Base-by-base conservation (phyloP, 148 eudicot species). In the Pouteria glomerata region DNA sequence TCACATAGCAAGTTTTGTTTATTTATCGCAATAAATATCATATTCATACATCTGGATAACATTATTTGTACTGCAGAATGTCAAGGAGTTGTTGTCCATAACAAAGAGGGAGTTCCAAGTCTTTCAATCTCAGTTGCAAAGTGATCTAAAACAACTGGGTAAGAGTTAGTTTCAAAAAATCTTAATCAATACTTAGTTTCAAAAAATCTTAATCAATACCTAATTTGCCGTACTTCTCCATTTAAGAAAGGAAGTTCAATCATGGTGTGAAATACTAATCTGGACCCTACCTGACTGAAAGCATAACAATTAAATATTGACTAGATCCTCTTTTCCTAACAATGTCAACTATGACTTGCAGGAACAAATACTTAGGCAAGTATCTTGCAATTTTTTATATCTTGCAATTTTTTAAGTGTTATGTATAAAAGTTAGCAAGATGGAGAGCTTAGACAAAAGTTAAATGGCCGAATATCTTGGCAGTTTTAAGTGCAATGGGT, bases 141-240 rank as follows among this genome's bases (percentile, higher is more conserved):
- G 73, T 57, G 96, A 95, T 76, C 68, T 95, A 60, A 85, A 84
- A 58, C 82, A 80, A 52, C 56, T 95, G 67, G 99, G 99, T 93
- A 66, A 62, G n/a, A n/a, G 85, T 55, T 26, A 42, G 37, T 50
- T 39, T 21, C n/a, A n/a, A n/a, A n/a, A n/a, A n/a, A n/a, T n/a
- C n/a, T n/a, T n/a, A n/a, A n/a, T n/a, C n/a, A n/a, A n/a, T n/a
- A n/a, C n/a, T n/a, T n/a, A n/a, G n/a, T n/a, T n/a, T n/a, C n/a
- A n/a, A n/a, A n/a, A n/a, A n/a, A n/a, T n/a, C n/a, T n/a, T n/a
- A n/a, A n/a, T n/a, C n/a, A n/a, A n/a, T n/a, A n/a, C n/a, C n/a
- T n/a, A n/a, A n/a, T n/a, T n/a, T n/a, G n/a, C 30, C 30, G 5
- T 23, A 48, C 14, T 23, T 23, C 2, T 23, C 13, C 58, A 5